phyloP scores from a whole-genome alignment of 75 land plant species.

The Larix kaempferi region DNA sequence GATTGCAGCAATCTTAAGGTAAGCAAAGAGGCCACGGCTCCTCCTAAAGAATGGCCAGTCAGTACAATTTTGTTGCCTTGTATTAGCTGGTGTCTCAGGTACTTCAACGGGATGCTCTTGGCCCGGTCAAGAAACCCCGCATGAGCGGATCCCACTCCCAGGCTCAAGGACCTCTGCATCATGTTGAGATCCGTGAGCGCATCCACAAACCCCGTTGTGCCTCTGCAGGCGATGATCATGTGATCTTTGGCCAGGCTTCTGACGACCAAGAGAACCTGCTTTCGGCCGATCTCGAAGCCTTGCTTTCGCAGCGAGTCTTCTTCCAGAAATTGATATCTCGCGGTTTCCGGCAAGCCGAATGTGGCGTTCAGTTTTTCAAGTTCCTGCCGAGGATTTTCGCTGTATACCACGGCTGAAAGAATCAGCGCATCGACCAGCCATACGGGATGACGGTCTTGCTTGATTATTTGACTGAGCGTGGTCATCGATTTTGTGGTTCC shows the following conservation, averaged over 20 bases:
- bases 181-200: conserved; percentile 42
- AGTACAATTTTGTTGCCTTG: conserved; percentile 35
- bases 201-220: conserved; percentile 32
- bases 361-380: conserved; percentile 18
- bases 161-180: conserved; percentile 31
- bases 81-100: conserved; percentile 24
- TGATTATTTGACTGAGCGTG: conserved; percentile 25
- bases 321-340: conserved; percentile 30
- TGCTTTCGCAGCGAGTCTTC: conserved; percentile 28
- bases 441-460: conserved; percentile 35
- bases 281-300: conserved; percentile 23
- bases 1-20: conserved; percentile 40
- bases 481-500: conserved; percentile 19
- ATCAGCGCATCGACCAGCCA: conserved; percentile 48
- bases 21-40: conserved; percentile 44
- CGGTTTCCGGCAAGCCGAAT: conserved; percentile 30
- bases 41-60: conserved; percentile 43
- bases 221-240: conserved; percentile 35
- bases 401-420: conserved; percentile 38
- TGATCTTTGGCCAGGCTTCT: conserved; percentile 20
- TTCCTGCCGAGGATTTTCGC: conserved; percentile 27
- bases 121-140: conserved; percentile 45
- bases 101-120: conserved; percentile 33
- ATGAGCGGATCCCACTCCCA: conserved; percentile 38
- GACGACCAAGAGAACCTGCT: conserved; percentile 39